Percentiles rank a stretch among this genome's conserved stretches.
Evolutionary conservation across 1,284 basidiomycete genomes (phyloP).

Genomic region (Ganoderma sinense): DNA sequence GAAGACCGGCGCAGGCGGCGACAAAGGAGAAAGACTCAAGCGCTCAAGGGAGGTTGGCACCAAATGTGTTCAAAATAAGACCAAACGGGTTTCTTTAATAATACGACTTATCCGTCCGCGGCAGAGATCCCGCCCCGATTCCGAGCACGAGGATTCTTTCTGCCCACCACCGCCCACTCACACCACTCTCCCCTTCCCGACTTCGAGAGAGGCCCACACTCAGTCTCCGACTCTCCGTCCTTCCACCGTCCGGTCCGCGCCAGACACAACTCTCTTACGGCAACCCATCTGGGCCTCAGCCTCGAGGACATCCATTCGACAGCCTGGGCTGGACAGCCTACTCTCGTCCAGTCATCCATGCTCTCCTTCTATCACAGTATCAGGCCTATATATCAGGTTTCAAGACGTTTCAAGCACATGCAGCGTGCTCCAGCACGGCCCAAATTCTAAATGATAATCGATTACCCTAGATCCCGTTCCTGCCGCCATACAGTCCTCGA

Average conservation of each 20-base stretch:
- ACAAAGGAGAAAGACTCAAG: too few species aligned
- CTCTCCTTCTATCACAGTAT: background rate
- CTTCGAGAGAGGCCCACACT: background rate
- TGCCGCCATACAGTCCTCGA: background rate
- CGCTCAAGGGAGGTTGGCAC: too few species aligned
- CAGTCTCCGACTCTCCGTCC: background rate
- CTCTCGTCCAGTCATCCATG: background rate
- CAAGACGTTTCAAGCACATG: background rate
- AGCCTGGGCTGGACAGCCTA: background rate
- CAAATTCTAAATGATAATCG: background rate
- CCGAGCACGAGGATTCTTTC: background rate
- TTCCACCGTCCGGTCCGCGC: background rate
- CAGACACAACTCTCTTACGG: background rate
- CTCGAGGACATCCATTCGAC: background rate
- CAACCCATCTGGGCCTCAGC: background rate
- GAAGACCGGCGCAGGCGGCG: too few species aligned
- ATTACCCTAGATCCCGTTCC: background rate
- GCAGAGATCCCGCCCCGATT: constrained; percentile 3
- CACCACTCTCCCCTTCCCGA: background rate
- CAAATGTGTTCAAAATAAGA: too few species aligned
- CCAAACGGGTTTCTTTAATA: too few species aligned
- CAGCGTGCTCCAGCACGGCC: background rate
- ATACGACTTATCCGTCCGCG: too few species aligned
- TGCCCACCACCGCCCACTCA: background rate
- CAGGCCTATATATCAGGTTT: too few species aligned